Conservation (phyloP, 2,329 filamentous ascomycete genomes). For the Bipolaris sorokiniana region DNA sequence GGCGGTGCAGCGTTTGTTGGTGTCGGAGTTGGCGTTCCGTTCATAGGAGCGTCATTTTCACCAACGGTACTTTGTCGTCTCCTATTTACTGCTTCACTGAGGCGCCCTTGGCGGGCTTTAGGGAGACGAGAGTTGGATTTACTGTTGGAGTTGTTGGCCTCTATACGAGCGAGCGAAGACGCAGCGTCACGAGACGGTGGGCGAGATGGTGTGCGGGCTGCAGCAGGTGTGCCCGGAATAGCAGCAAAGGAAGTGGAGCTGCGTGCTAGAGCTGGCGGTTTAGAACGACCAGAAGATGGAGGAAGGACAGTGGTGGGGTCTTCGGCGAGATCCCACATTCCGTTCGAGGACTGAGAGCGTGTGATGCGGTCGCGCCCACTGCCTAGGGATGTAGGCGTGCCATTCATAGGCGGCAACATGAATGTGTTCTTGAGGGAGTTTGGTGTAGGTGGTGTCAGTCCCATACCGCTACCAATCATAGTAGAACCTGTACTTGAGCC, state of each 20-base stretch:
- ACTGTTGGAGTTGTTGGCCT: slow-evolving; percentile 22
- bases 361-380: slow-evolving; percentile 36
- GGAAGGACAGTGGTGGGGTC: slow-evolving; percentile 31
- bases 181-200: slow-evolving; percentile 41
- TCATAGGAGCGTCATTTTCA: slow-evolving; percentile 30
- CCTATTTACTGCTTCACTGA: slow-evolving; percentile 38
- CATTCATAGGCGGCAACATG: slow-evolving; percentile 34
- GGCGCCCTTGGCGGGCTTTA: slow-evolving; percentile 41
- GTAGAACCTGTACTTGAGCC: slow-evolving; percentile 43
- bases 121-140: slow-evolving; percentile 34
- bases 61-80: slow-evolving; percentile 36
- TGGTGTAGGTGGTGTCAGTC: slow-evolving; percentile 44
- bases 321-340: slow-evolving; percentile 45
- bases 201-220: slow-evolving; percentile 27
- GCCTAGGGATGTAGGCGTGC: slow-evolving; percentile 32
- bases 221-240: slow-evolving; percentile 25
- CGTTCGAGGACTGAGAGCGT: slow-evolving; percentile 37
- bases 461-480: slow-evolving; percentile 30
- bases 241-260: slow-evolving; percentile 38
- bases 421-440: slow-evolving; percentile 41
- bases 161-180: slow-evolving; percentile 32
- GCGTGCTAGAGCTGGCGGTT: slow-evolving; percentile 32
- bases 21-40: slow-evolving; percentile 1
- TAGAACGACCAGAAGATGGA: slow-evolving; percentile 26
- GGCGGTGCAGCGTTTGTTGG: slow-evolving; percentile 23